phyloP scores from a whole-genome alignment of 768 basidiomycete species.

The Leccinellum luteum region DNA sequence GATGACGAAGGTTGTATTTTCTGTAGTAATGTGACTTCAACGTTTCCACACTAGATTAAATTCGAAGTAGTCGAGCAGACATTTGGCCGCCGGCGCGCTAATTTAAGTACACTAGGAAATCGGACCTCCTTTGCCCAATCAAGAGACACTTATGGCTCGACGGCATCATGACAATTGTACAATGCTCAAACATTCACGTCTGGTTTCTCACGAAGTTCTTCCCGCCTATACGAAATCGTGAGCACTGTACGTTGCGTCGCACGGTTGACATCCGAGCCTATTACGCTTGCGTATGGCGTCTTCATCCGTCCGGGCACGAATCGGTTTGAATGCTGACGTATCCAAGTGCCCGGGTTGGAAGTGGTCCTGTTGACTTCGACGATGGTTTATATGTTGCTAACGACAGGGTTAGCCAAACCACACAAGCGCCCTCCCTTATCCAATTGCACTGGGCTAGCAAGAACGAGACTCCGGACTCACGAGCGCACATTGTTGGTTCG shows the following conservation, averaged over 20 bases:
- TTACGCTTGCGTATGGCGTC: conserved; percentile 42
- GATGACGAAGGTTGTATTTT: neutral
- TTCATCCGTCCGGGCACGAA: conserved; percentile 86
- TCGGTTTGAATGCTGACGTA: conserved; percentile 91
- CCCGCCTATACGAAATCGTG: conserved; percentile 92
- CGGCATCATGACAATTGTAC: conserved; percentile 93
- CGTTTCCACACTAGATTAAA: neutral
- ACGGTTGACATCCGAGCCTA: conserved; percentile 97
- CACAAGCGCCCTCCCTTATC: neutral
- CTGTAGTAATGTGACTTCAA: neutral
- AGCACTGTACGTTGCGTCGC: conserved; percentile 94
- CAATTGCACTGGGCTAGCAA: conserved; percentile 54
- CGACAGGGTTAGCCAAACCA: conserved; percentile 72
- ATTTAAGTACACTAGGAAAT: conserved; percentile 46
- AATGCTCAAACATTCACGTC: conserved; percentile 64
- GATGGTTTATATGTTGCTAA: conserved; percentile 95
- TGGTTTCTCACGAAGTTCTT: conserved; percentile 75
- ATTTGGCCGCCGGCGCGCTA: neutral
- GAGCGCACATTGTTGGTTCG: neutral
- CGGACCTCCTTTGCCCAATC: conserved; percentile 72
- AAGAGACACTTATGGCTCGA: conserved; percentile 92
- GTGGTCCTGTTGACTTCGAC: conserved; percentile 89
- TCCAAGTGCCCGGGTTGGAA: conserved; percentile 95
- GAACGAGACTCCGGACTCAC: conserved; percentile 60
- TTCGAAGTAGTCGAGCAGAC: neutral